Evolutionary conservation across 768 basidiomycete species (phyloP).

Genomic region (Hypholoma sublateritium): DNA sequence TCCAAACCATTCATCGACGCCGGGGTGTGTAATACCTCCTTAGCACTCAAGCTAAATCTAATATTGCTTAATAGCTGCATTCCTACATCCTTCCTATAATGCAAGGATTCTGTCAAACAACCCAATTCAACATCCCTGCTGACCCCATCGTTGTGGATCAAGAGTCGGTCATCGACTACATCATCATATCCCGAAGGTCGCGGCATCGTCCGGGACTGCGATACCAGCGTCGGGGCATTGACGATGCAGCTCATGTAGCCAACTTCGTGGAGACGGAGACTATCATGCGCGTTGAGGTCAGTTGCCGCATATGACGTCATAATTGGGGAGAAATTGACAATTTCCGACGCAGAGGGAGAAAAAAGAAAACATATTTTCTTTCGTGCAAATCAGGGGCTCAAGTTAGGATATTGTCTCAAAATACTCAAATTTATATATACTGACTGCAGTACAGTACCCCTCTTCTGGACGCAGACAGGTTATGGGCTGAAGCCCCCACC

Average conservation of each 20-base stretch:
- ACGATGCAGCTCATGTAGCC: slow-evolving; percentile 89
- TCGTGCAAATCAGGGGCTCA: slow-evolving; percentile 90
- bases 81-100: slow-evolving; percentile 87
- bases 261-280: slow-evolving; percentile 98
- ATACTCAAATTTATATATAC: slow-evolving; percentile 4
- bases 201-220: slow-evolving; percentile 89
- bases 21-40: slow-evolving; percentile 54
- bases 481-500: slow-evolving; percentile 89
- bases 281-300: slow-evolving; percentile 77
- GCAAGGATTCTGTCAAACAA: slow-evolving; percentile 87
- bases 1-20: slow-evolving; percentile 83
- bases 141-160: slow-evolving; percentile 42
- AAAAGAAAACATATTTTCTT: slow-evolving; percentile 77
- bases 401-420: slow-evolving; percentile 45
- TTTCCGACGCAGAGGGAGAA: slow-evolving; percentile 63
- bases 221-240: slow-evolving; percentile 93
- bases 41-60: background rate
- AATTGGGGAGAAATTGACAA: background rate
- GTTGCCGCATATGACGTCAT: slow-evolving; percentile 13
- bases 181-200: slow-evolving; percentile 83
- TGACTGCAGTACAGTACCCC: slow-evolving; percentile 58
- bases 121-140: slow-evolving; percentile 63
- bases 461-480: slow-evolving; percentile 91
- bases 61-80: slow-evolving; percentile 53
- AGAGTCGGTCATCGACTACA: slow-evolving; percentile 67